These are phyloP conservation scores for Trichoderma afroharzianum DNA, from an alignment of 2,329 filamentous ascomycete species.

Conservation along the genomic window DNA sequence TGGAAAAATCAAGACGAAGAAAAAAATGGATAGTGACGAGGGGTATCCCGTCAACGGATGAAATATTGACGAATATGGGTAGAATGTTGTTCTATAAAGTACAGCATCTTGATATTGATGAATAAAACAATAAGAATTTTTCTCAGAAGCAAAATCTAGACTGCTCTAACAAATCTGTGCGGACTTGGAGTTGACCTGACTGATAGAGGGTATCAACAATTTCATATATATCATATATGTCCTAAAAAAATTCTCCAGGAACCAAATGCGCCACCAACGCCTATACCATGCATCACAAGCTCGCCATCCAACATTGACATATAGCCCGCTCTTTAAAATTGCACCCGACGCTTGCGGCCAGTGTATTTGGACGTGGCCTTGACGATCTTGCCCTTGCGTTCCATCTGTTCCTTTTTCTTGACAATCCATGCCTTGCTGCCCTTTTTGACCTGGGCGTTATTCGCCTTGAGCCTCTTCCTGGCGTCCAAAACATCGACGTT, in stretches of 20 bases:
- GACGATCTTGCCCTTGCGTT: constrained; percentile 89
- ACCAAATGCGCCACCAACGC: constrained; percentile 24
- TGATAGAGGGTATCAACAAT: constrained; percentile 21
- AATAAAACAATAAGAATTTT: background rate
- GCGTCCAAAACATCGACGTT: constrained; percentile 78
- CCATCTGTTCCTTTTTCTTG: constrained; percentile 89
- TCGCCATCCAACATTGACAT: background rate
- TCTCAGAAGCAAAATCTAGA: background rate
- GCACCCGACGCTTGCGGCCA: constrained; percentile 75
- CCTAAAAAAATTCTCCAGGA: background rate
- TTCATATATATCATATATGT: constrained; percentile 4
- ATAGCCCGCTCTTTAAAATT: constrained; percentile 54
- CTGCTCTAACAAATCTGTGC: background rate
- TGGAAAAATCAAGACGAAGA: background rate
- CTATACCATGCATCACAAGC: constrained; percentile 29
- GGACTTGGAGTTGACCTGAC: background rate
- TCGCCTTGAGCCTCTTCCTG: constrained; percentile 47
- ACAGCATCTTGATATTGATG: background rate
- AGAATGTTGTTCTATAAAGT: background rate
- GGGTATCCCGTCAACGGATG: background rate
- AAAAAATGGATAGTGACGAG: background rate
- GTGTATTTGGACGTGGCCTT: constrained; percentile 93
- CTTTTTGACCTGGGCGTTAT: constrained; percentile 63
- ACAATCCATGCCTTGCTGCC: constrained; percentile 81
- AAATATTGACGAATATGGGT: background rate